Conservation (phyloP, 148 eudicot genomes). For the Rhododendron mucronatum region DNA sequence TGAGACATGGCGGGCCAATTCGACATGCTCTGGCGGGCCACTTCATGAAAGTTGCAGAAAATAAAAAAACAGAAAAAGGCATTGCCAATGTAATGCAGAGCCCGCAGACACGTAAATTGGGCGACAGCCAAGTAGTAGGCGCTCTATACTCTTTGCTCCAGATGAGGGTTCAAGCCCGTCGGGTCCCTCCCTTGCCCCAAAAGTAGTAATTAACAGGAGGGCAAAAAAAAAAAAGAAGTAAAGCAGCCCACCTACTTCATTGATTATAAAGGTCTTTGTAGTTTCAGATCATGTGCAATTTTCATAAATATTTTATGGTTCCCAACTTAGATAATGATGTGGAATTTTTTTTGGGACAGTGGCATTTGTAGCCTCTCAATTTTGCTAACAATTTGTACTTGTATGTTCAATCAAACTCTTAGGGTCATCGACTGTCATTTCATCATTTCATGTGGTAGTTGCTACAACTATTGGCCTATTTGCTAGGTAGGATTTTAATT, state of each 20-base stretch:
- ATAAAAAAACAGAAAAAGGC: neutral
- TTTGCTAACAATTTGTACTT: neutral
- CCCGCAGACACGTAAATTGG: too few relatives aligned
- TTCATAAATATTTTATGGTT: neutral
- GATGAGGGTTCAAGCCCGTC: neutral
- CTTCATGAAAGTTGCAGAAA: neutral
- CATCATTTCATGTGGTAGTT: constrained; percentile 2
- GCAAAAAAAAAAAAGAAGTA: too few relatives aligned
- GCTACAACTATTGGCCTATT: neutral
- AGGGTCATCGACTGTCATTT: neutral
- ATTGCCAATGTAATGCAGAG: neutral
- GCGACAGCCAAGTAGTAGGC: too few relatives aligned
- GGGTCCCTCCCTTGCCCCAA: too few relatives aligned
- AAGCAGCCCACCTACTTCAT: neutral
- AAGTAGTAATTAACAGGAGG: neutral
- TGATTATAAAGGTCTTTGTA: neutral
- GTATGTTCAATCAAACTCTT: neutral
- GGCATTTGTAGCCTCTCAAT: neutral
- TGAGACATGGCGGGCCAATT: constrained; percentile 21
- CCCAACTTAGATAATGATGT: neutral
- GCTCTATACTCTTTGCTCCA: neutral
- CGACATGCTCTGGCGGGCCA: neutral
- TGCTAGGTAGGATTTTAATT: neutral
- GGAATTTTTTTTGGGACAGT: neutral
- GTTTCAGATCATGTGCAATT: neutral